Conservation (phyloP, 2,329 filamentous ascomycete species). For the Fusarium concolor region DNA sequence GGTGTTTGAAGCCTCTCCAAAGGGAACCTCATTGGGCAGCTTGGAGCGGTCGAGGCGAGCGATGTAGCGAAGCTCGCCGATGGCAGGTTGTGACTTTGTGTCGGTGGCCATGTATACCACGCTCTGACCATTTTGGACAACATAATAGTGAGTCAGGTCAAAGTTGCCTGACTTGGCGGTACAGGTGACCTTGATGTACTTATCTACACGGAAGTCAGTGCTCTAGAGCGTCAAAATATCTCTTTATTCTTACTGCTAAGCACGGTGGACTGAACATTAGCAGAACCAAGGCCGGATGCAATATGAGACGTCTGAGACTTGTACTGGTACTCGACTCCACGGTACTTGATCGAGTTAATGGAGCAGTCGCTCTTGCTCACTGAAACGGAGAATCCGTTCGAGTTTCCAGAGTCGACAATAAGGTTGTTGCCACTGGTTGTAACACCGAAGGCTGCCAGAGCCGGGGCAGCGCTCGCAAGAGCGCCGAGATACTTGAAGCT, state of each 20-base stretch:
- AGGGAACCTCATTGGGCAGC: conserved; percentile 65
- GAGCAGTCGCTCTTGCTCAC: conserved; percentile 68
- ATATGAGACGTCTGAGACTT: conserved; percentile 52
- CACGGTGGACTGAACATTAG: conserved; percentile 63
- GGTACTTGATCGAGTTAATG: conserved; percentile 71
- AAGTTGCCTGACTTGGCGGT: conserved; percentile 60
- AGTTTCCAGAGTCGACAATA: conserved; percentile 60
- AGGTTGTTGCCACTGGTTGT: conserved; percentile 57
- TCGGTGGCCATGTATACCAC: conserved; percentile 72
- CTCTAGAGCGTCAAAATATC: background rate
- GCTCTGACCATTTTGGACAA: conserved; percentile 69
- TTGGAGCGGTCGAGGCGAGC: conserved; percentile 65
- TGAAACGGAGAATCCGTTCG: conserved; percentile 63
- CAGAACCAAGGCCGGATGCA: conserved; percentile 59
- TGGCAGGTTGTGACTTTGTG: conserved; percentile 65
- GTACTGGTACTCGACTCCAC: conserved; percentile 70
- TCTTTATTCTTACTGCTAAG: conserved; percentile 43
- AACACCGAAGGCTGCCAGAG: conserved; percentile 57
- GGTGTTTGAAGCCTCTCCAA: conserved; percentile 67
- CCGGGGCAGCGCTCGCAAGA: conserved; percentile 46
- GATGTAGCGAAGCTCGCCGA: conserved; percentile 74
- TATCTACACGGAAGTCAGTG: conserved; percentile 36
- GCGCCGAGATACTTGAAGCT: conserved; percentile 44
- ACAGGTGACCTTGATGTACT: conserved; percentile 72
- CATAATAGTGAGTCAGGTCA: conserved; percentile 70